These are phyloP conservation scores for Colletotrichum orchidophilum DNA, from an alignment of 2,329 filamentous ascomycete genomes.

Conservation along the genomic window DNA sequence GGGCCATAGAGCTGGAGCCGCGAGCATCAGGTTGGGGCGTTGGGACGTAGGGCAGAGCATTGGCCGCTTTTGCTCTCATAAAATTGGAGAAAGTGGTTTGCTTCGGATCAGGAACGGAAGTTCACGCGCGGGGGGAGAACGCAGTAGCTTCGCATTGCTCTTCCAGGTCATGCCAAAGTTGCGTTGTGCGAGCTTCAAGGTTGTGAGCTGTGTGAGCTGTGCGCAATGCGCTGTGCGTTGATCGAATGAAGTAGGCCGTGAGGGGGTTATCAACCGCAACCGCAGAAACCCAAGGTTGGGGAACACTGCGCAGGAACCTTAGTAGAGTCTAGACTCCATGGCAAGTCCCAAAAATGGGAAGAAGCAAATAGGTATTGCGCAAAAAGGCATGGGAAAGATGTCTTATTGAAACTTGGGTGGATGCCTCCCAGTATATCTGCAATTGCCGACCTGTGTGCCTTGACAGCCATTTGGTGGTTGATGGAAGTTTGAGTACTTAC, in stretches of 20 bases:
- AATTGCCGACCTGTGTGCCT: slow-evolving; percentile 18
- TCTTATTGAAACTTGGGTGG: slow-evolving; percentile 21
- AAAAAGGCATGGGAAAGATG: slow-evolving; percentile 2
- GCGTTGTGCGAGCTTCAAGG: slow-evolving; percentile 16
- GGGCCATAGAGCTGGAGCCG: neutral
- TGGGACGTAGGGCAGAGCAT: slow-evolving; percentile 9
- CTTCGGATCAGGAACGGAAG: slow-evolving; percentile 17
- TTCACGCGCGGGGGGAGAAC: slow-evolving; percentile 14
- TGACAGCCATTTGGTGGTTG: neutral
- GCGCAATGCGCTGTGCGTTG: slow-evolving; percentile 19
- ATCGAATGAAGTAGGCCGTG: neutral
- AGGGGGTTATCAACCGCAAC: slow-evolving; percentile 8
- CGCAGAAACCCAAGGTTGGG: slow-evolving; percentile 1
- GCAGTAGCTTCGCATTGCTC: slow-evolving; percentile 21
- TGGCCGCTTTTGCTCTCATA: slow-evolving; percentile 20
- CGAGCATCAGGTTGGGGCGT: neutral
- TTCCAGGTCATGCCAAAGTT: slow-evolving; percentile 1
- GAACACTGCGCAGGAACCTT: neutral
- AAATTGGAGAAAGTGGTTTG: slow-evolving; percentile 23
- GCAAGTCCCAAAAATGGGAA: neutral
- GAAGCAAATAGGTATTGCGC: slow-evolving; percentile 7
- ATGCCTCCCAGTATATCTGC: slow-evolving; percentile 9
- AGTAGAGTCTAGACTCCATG: neutral
- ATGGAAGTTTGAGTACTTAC: neutral
- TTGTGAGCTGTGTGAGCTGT: slow-evolving; percentile 25